phyloP scores from a whole-genome alignment of 2,329 filamentous ascomycete genomes.

The Paramyrothecium roridum region DNA sequence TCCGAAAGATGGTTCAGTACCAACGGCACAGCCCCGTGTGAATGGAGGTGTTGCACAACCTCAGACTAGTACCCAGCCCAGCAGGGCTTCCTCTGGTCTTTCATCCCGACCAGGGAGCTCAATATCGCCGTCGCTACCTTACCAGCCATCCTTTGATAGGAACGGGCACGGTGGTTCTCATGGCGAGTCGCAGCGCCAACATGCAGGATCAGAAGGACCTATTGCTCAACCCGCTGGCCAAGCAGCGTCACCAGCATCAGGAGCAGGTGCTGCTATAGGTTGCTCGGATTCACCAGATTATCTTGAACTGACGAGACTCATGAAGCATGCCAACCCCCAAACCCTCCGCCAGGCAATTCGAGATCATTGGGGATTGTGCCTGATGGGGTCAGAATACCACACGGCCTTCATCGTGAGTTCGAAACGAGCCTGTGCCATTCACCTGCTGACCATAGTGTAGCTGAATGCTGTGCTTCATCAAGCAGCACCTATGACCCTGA shows the following conservation, averaged over 20 bases:
- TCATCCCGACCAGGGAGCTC: no score
- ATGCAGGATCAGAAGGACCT: no score
- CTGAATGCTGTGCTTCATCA: constrained; percentile 48
- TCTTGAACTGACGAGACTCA: constrained; percentile 15
- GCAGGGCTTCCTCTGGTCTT: not conserved
- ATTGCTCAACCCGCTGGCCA: not conserved
- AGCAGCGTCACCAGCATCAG: constrained; percentile 1
- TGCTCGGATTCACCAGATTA: constrained; percentile 15
- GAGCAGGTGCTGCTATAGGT: not conserved
- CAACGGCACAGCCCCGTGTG: no score
- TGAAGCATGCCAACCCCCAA: constrained; percentile 38
- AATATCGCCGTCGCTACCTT: no score
- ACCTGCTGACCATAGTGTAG: constrained; percentile 29
- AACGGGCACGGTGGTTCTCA: no score
- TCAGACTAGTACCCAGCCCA: not conserved
- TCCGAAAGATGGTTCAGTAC: not conserved
- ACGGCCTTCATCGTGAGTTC: constrained; percentile 48
- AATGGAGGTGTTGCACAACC: no score
- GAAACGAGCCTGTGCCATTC: constrained; percentile 1
- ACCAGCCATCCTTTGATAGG: no score
- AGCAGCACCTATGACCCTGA: constrained; percentile 32
- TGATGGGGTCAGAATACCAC: constrained; percentile 50
- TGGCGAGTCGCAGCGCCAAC: no score
- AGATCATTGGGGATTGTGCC: constrained; percentile 47
- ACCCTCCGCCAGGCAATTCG: constrained; percentile 46